A percentile compares a stretch with the other conserved stretches of the same genome.
phyloP scores from a whole-genome alignment of 176 grass and related monocot species.

The Secale cereale region DNA sequence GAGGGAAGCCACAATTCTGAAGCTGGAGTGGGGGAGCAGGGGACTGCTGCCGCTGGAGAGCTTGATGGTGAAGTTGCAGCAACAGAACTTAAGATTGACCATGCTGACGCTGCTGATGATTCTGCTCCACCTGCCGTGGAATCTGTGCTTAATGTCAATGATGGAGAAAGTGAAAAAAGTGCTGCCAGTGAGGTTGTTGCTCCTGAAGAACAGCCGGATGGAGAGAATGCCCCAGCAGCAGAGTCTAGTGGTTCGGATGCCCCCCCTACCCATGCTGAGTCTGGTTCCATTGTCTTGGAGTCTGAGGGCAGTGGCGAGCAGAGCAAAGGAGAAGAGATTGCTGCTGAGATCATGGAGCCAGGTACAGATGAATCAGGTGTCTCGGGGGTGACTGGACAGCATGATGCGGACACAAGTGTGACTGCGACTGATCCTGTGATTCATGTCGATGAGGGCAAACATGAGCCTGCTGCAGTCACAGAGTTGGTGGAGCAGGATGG shows the following conservation, averaged over 20 bases:
- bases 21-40: constrained; percentile 4
- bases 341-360: background rate
- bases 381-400: background rate
- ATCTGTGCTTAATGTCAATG: constrained; percentile 11
- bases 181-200: background rate
- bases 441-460: background rate
- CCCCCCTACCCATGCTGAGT: background rate
- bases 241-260: background rate
- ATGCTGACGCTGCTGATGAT: background rate
- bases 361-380: background rate
- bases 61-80: background rate
- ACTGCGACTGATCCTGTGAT: background rate
- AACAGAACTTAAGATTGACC: background rate
- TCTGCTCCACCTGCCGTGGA: constrained; percentile 7
- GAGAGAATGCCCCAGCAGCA: background rate
- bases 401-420: background rate
- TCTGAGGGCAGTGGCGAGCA: background rate
- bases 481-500: background rate
- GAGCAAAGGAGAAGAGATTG: constrained; percentile 7
- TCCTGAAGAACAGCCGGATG: constrained; percentile 17
- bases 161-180: background rate
- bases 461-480: background rate
- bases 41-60: background rate
- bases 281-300: background rate
- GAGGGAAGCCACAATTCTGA: constrained; percentile 1